Conservation (phyloP, 306 rosid species). For the Cucurbita ficifolia region DNA sequence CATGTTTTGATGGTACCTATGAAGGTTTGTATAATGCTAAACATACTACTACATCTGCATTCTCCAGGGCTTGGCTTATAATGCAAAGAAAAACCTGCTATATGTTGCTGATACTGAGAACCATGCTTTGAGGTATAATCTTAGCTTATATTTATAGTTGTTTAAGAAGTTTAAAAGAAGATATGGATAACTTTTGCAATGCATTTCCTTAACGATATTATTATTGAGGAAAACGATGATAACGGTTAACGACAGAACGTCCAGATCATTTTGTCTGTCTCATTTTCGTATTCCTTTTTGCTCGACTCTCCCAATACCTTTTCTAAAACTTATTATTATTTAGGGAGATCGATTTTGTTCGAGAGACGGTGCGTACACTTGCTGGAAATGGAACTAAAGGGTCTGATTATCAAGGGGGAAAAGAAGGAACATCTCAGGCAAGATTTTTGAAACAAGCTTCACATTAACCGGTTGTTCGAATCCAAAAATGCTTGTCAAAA, state of each 20-base stretch:
- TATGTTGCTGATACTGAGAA: constrained; percentile 95
- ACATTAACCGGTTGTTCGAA: not conserved
- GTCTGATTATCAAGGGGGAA: constrained; percentile 74
- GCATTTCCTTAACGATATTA: not conserved
- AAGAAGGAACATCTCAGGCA: constrained; percentile 69
- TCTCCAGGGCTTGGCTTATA: constrained; percentile 84
- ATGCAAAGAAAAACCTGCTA: constrained; percentile 67
- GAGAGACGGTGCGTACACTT: constrained; percentile 65
- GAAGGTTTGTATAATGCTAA: not conserved
- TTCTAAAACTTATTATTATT: not conserved
- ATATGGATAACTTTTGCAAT: not conserved
- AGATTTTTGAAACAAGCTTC: constrained; percentile 16
- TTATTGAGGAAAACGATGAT: not conserved
- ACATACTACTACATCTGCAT: constrained; percentile 14
- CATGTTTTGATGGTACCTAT: not conserved
- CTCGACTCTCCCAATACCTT: not conserved
- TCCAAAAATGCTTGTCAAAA: not conserved
- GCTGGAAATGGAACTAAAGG: constrained; percentile 98
- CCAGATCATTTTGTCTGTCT: not conserved
- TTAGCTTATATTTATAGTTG: not conserved
- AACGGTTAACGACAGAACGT: not conserved
- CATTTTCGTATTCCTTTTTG: not conserved
- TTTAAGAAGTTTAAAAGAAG: not conserved
- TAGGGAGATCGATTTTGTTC: constrained; percentile 85
- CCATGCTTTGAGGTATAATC: constrained; percentile 74